Base-by-base conservation (phyloP, 73 alveolate genomes). In the Tetrahymena elliotti region DNA sequence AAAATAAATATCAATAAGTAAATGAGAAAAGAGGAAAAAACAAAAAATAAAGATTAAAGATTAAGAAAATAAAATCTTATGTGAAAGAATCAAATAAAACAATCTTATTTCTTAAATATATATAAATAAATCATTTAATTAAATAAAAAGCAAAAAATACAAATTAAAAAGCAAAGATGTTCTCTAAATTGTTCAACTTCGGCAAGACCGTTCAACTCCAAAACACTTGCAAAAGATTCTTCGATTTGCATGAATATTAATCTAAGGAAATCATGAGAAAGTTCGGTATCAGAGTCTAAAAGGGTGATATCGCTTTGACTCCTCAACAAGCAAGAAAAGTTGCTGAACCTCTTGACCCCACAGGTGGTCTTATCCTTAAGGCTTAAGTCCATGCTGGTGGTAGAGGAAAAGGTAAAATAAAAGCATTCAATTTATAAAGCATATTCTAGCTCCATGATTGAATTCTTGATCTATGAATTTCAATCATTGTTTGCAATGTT, bases 331-430 rank as follows among this genome's bases (percentile, higher is more conserved):
- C 97, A 35, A 92, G 93, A 31, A 84, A 92, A 40, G 95, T 93
- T 12, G 97, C 97, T 35, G 47, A 24, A n/a, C 83, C 68, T 33
- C 88, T 96, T 35, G 97, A 94, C 84, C 95, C 96, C 9, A 34
- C 95, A 20, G 95, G 96, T 33, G 96, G 96, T 84, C 93, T 96
- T 22, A 96, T 96, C 16, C 83, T 96, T 9, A 96, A 96, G 92
- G 97, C 98, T 34, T 95, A 96, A 96, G 97, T 96, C 47, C 98
- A 93, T 92, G 98, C 98, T 24, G 97, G 98, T 40, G 98, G 98
- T 53, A 96, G 99, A 96, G 98, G 97, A 35, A 96, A 97, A 84
- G 99, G 99, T n/a, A 52, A 93, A 35, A 94, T 83, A 47, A 47
- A 47, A 47, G 82, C 82, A 47, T 10, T 47, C 0, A 47, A 47